A percentile compares a stretch with the other conserved stretches of the same genome.
These are phyloP conservation scores for Lentinula boryana DNA, from an alignment of 768 basidiomycete species.

Conservation along the genomic window DNA sequence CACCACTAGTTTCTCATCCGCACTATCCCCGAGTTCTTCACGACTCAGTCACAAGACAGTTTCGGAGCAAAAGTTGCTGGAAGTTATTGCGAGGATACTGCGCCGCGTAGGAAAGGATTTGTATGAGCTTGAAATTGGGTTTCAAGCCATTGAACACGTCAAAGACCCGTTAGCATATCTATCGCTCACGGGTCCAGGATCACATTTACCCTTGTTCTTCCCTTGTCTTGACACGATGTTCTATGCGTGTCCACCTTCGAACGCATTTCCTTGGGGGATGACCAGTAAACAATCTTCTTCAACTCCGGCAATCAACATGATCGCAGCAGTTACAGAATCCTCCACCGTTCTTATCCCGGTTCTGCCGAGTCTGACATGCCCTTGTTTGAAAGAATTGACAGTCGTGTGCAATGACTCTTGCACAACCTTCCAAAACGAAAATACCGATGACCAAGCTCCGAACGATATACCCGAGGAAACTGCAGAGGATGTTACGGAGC, in stretches of 20 bases:
- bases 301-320: neutral
- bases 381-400: neutral
- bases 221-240: neutral
- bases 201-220: neutral
- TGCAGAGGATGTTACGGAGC: neutral
- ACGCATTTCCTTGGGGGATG: neutral
- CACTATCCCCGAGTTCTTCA: neutral
- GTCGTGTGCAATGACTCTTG: neutral
- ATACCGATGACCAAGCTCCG: neutral
- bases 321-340: neutral
- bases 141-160: neutral
- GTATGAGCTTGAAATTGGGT: slow-evolving; percentile 2
- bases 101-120: neutral
- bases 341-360: neutral
- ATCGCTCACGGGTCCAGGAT: neutral
- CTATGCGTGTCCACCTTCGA: neutral
- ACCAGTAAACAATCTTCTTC: too few relatives aligned
- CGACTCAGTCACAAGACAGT: neutral
- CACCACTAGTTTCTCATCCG: neutral
- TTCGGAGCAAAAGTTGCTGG: neutral
- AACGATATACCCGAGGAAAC: neutral
- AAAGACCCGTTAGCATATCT: neutral
- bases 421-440: neutral
- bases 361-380: neutral
- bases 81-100: neutral